These are phyloP conservation scores for Talaromyces sp. DNA, from an alignment of 2,329 filamentous ascomycete genomes.

Conservation along the genomic window DNA sequence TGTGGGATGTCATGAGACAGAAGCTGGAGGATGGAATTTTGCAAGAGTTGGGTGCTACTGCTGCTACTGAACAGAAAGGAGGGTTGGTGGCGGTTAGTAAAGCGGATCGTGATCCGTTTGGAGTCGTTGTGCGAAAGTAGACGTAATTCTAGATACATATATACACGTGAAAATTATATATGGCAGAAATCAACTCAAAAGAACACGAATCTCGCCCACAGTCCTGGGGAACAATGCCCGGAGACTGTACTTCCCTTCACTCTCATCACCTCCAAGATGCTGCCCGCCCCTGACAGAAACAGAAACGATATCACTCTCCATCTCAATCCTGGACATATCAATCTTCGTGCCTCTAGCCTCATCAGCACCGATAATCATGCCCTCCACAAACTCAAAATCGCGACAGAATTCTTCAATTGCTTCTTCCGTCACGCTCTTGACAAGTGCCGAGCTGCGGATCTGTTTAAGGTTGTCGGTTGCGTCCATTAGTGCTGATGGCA, in stretches of 20 bases:
- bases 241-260: slow-evolving; percentile 38
- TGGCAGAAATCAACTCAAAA: slow-evolving; percentile 50
- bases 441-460: slow-evolving; percentile 68
- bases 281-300: slow-evolving; percentile 18
- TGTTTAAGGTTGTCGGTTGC: slow-evolving; percentile 75
- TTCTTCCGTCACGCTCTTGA: slow-evolving; percentile 73
- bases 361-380: slow-evolving; percentile 58
- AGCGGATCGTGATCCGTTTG: slow-evolving; percentile 82
- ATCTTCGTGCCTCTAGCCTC: slow-evolving; percentile 41
- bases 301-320: slow-evolving; percentile 23
- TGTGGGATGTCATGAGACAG: slow-evolving; percentile 66
- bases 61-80: slow-evolving; percentile 29
- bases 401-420: slow-evolving; percentile 80
- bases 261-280: slow-evolving; percentile 28
- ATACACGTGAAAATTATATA: neutral
- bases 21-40: slow-evolving; percentile 61
- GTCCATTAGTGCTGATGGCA: slow-evolving; percentile 90
- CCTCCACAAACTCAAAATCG: slow-evolving; percentile 73
- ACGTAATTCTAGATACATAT: neutral
- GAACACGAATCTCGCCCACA: slow-evolving; percentile 60
- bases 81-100: slow-evolving; percentile 67
- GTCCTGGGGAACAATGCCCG: slow-evolving; percentile 62
- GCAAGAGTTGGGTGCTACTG: slow-evolving; percentile 49
- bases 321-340: slow-evolving; percentile 30
- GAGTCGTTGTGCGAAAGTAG: slow-evolving; percentile 54